Evolutionary conservation across 331 rosid genomes (phyloP).

Genomic region (Pyracantha coccinea): DNA sequence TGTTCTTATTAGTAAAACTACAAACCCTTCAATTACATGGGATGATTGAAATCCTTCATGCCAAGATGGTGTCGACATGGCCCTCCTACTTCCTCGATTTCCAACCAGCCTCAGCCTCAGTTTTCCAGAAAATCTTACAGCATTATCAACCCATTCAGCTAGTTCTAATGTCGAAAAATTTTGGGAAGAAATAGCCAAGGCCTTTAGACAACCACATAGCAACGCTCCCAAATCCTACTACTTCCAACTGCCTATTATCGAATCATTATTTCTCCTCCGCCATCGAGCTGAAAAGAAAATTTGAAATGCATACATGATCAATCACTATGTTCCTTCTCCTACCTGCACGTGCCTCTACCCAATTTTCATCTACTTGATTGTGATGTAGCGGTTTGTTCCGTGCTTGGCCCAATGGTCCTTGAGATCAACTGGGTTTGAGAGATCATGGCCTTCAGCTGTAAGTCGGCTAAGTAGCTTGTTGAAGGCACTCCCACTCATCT

Average conservation of each 20-base stretch:
- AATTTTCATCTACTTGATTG: conserved; percentile 52
- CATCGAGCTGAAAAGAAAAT: background rate
- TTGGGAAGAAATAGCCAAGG: background rate
- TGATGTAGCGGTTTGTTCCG: conserved; percentile 91
- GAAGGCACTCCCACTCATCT: conserved; percentile 97
- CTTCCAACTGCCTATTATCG: background rate
- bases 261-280: background rate
- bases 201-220: no score
- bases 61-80: background rate
- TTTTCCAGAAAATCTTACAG: background rate
- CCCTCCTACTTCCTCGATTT: background rate
- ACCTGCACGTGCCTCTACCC: background rate
- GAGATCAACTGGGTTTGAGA: conserved; percentile 80
- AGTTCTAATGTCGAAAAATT: background rate
- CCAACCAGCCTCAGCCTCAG: background rate
- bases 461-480: conserved; percentile 87
- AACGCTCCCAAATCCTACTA: background rate
- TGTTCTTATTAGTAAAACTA: no score
- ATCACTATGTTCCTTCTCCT: background rate
- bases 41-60: background rate
- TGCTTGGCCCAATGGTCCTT: conserved; percentile 95
- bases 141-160: background rate
- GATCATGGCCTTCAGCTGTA: conserved; percentile 88
- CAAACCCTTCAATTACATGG: background rate
- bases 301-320: background rate